Evolutionary conservation across 2,329 filamentous ascomycete species (phyloP), one percentile per base, ranked within the genome.

Genomic region (Alternaria angustiovoidea): DNA sequence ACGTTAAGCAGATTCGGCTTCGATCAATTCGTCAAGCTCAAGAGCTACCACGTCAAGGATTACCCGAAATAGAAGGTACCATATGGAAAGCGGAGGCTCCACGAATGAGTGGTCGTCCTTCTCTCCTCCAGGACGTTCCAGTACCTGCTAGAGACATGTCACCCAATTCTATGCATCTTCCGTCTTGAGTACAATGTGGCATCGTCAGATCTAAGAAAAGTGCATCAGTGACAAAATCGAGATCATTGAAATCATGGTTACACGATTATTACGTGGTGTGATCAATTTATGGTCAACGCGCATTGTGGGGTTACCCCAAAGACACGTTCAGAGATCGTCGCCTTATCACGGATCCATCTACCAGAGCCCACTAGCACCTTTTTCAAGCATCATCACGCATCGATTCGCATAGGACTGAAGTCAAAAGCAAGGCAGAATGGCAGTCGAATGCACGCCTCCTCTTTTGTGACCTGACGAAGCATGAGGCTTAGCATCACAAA

Each of bases 21-120:
- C 75, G 94, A 97, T 71, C 92, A 96, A 76, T 98, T 97, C 76
- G 90, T 96, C 75, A 96, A 95, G 85, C 85, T 97, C 72, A 97
- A 97, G 89, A 97, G 92, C 84, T 96, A 91, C 79, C 94, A 98
- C 79, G 78, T 97, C 77, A 97, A 97, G 82, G 88, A 96, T 57
- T 87, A 88, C 73, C 86, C 86, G 2, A 86, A 86, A 79, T 86
- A 77, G 67, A 65, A 55, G 32, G n/a, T 26, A 44, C 42, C 60
- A 51, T 62, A 70, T 61, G 32, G 56, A 47, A 41, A 30, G 26
- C 46, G 16, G 18, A 54, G 53, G 63, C 65, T 64, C 51, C 51
- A 64, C 61, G 20, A 56, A 53, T 44, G 57, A 47, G 34, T 44
- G 59, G 41, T 39, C 38, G 36, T 16, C 30, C 62, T 60, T 67